Conservation (phyloP, 2,329 filamentous ascomycete genomes). For the Fusarium sp. region DNA sequence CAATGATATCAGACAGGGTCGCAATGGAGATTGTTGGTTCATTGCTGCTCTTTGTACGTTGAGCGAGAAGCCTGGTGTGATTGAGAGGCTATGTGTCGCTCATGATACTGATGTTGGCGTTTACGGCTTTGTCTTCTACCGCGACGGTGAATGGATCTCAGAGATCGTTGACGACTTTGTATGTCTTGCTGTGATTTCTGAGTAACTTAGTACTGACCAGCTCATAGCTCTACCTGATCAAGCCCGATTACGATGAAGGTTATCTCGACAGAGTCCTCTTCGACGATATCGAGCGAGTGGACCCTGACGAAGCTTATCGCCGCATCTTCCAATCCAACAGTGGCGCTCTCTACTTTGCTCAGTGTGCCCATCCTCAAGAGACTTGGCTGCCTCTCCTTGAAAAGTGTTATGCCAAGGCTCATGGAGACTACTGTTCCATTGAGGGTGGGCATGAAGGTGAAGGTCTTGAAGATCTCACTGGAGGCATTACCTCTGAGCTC, state of each 20-base stretch:
- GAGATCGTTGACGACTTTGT: conserved; percentile 68
- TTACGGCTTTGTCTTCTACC: conserved; percentile 86
- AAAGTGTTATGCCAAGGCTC: conserved; percentile 84
- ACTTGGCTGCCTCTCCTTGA: conserved; percentile 84
- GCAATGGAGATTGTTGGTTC: conserved; percentile 86
- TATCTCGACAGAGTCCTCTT: conserved; percentile 59
- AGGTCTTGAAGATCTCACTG: conserved; percentile 69
- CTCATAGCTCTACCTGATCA: conserved; percentile 62
- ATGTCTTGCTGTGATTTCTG: not conserved
- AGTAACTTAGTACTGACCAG: not conserved
- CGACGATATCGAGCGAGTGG: conserved; percentile 59
- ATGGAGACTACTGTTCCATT: conserved; percentile 81
- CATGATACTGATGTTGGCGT: conserved; percentile 79
- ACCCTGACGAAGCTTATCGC: conserved; percentile 70
- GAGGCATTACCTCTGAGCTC: conserved; percentile 74
- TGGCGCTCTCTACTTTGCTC: conserved; percentile 79
- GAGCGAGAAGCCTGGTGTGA: conserved; percentile 76
- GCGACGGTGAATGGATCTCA: conserved; percentile 79
- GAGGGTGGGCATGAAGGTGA: conserved; percentile 75
- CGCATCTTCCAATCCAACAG: conserved; percentile 79
- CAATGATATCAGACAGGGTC: conserved; percentile 82
- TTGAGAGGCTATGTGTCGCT: conserved; percentile 79
- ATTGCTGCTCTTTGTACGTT: conserved; percentile 83
- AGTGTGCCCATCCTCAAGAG: conserved; percentile 79
- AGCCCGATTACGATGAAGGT: conserved; percentile 70